A percentile compares a stretch with the other conserved stretches of the same genome.
Conservation (phyloP, 2,329 filamentous ascomycete genomes). For the Colletotrichum sp. region DNA sequence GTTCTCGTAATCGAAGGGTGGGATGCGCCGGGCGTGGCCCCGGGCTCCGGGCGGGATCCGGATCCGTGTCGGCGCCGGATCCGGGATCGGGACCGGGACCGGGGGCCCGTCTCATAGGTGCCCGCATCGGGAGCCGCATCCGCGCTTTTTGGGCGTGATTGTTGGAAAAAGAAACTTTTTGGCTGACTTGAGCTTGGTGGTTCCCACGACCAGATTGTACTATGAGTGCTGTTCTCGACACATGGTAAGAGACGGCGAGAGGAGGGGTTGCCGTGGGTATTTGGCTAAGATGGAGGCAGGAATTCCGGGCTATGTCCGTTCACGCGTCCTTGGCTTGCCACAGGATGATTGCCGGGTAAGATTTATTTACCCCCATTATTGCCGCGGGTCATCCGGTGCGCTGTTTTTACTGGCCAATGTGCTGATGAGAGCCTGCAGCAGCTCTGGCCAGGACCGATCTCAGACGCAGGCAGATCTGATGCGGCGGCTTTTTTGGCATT, state of each 20-base stretch:
- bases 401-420: not conserved
- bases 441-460: slow-evolving; percentile 50
- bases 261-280: not conserved
- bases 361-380: not conserved
- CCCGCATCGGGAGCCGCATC: not conserved
- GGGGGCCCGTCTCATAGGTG: not conserved
- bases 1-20: slow-evolving; percentile 17
- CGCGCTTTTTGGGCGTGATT: not conserved
- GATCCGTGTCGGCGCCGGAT: not conserved
- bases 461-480: slow-evolving; percentile 54
- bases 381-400: not conserved
- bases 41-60: not conserved
- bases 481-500: slow-evolving; percentile 62
- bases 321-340: slow-evolving; percentile 63
- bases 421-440: slow-evolving; percentile 27
- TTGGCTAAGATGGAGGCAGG: slow-evolving; percentile 38
- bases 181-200: not conserved
- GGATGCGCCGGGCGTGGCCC: not conserved
- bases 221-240: slow-evolving; percentile 51
- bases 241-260: not conserved
- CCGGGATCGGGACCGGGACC: no score
- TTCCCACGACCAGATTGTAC: slow-evolving; percentile 46
- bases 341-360: slow-evolving; percentile 58
- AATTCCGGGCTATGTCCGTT: slow-evolving; percentile 64
- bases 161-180: not conserved